These are phyloP conservation scores for Botryobasidium botryosum DNA, from an alignment of 768 basidiomycete genomes.

Conservation along the genomic window DNA sequence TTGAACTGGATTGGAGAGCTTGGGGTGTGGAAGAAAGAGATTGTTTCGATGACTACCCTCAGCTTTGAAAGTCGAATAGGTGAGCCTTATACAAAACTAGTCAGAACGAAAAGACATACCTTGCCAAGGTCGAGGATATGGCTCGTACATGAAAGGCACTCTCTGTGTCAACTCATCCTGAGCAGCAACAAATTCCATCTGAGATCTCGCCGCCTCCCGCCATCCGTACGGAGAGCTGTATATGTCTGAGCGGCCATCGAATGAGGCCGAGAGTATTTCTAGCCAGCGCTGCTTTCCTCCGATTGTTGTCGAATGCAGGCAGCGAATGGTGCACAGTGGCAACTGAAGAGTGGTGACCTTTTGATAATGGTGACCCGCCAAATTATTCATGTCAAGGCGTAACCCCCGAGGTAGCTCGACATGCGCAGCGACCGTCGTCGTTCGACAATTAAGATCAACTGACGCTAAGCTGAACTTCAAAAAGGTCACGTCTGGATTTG, in stretches of 20 bases:
- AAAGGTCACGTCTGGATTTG: constrained; percentile 83
- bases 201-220: constrained; percentile 31
- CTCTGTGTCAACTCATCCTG: constrained; percentile 61
- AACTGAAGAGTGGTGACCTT: constrained; percentile 44
- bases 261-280: constrained; percentile 37
- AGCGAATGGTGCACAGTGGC: constrained; percentile 32
- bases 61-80: no score
- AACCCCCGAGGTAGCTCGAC: constrained; percentile 42
- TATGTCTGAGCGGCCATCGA: constrained; percentile 47
- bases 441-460: constrained; percentile 39
- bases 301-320: constrained; percentile 25
- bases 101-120: no score
- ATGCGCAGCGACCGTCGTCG: constrained; percentile 35
- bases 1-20: no score
- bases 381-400: constrained; percentile 52
- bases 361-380: constrained; percentile 48
- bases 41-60: no score
- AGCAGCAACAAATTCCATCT: constrained; percentile 45
- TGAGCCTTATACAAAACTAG: no score
- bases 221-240: constrained; percentile 49
- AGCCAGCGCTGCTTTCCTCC: constrained; percentile 32
- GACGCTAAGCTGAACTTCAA: constrained; percentile 44
- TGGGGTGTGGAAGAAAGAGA: no score
- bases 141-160: constrained; percentile 30
- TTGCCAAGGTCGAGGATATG: no score